A percentile compares a stretch with the other conserved stretches of the same genome.
Evolutionary conservation across 1,139 yeast genomes (phyloP).

Genomic region (Arxiozyma heterogenica): DNA sequence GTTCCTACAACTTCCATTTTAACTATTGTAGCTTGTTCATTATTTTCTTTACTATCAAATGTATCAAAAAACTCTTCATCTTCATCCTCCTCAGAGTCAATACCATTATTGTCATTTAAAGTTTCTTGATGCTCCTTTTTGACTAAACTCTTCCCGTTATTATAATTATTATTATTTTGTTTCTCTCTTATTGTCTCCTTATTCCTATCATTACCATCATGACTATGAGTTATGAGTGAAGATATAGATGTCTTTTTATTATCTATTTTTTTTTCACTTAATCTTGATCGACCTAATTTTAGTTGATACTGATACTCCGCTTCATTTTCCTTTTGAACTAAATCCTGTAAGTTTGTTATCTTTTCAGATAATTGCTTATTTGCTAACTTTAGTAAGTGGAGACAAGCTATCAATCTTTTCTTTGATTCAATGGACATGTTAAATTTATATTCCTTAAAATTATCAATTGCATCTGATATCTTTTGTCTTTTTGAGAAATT

Average conservation of each 20-base stretch:
- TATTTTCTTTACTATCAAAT: slow-evolving; percentile 27
- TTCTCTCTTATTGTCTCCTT: slow-evolving; percentile 1
- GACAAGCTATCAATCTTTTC: slow-evolving; percentile 60
- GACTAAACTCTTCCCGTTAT: slow-evolving; percentile 16
- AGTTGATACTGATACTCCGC: not conserved
- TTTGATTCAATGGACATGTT: slow-evolving; percentile 55
- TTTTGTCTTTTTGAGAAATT: slow-evolving; percentile 20
- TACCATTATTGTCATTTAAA: slow-evolving; percentile 7
- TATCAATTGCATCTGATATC: slow-evolving; percentile 24
- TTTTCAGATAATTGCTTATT: slow-evolving; percentile 60
- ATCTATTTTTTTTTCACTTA: not conserved
- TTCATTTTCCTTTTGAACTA: slow-evolving; percentile 36
- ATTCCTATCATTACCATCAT: slow-evolving; percentile 2
- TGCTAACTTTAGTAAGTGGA: slow-evolving; percentile 66
- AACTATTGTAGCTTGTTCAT: slow-evolving; percentile 38
- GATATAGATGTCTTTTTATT: slow-evolving; percentile 14
- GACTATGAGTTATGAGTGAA: not conserved
- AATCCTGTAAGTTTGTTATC: slow-evolving; percentile 50
- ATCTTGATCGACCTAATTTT: not conserved
- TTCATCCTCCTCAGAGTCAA: slow-evolving; percentile 12
- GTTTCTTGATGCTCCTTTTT: too few species aligned
- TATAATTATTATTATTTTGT: not conserved
- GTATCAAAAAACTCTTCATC: slow-evolving; percentile 28
- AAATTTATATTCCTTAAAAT: slow-evolving; percentile 30
- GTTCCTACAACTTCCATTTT: slow-evolving; percentile 81